A percentile compares a stretch with the other conserved stretches of the same genome.
phyloP scores from a whole-genome alignment of 2,329 filamentous ascomycete genomes.

The Aureobasidium sp. region DNA sequence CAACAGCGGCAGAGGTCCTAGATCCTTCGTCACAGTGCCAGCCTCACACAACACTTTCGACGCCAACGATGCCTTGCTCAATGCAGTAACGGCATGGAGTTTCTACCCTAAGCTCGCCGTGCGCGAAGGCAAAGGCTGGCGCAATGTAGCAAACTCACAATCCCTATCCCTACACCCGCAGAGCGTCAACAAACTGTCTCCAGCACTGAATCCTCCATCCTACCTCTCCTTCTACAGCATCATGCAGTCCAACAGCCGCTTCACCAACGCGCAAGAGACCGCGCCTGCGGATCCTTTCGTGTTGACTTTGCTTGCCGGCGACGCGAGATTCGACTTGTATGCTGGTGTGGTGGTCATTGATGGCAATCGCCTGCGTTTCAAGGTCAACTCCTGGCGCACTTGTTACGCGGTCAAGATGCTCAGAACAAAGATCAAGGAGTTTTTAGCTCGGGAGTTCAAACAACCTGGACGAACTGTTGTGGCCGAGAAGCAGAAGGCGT shows the following conservation, averaged over 20 bases:
- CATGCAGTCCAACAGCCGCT: constrained; percentile 78
- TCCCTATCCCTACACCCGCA: constrained; percentile 77
- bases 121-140: constrained; percentile 76
- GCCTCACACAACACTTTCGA: constrained; percentile 66
- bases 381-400: constrained; percentile 79
- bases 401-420: constrained; percentile 83
- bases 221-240: constrained; percentile 97
- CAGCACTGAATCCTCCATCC: constrained; percentile 44
- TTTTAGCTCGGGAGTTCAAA: constrained; percentile 64
- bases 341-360: constrained; percentile 81
- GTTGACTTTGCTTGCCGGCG: constrained; percentile 76
- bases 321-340: constrained; percentile 84
- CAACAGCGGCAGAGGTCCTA: constrained; percentile 51
- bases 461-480: constrained; percentile 30
- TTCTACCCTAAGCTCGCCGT: constrained; percentile 92
- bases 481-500: constrained; percentile 31
- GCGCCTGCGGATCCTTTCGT: constrained; percentile 59
- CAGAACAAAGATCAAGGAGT: constrained; percentile 62
- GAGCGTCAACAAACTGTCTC: constrained; percentile 66
- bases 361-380: constrained; percentile 76
- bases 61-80: constrained; percentile 68
- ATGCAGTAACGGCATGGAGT: constrained; percentile 81
- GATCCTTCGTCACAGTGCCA: constrained; percentile 78
- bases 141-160: constrained; percentile 91
- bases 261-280: constrained; percentile 86